Conservation (phyloP, 1,284 basidiomycete species). For the Wallemia mellicola region DNA sequence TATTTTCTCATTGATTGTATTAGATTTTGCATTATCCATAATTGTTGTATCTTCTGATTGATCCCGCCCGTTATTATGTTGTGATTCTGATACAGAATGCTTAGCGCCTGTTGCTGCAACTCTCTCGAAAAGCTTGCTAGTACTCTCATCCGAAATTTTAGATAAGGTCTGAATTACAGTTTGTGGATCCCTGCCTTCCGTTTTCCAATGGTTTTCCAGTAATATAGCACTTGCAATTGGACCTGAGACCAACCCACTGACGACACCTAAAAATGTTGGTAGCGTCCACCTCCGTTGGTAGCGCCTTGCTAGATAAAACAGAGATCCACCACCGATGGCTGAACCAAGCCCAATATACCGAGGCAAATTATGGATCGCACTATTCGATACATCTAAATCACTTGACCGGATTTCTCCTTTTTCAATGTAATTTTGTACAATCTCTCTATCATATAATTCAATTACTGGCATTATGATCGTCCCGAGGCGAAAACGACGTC, state of each 20-base stretch:
- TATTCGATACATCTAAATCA: neutral
- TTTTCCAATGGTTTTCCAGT: neutral
- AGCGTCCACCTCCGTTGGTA: neutral
- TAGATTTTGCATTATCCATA: too few relatives aligned
- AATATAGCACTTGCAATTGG: neutral
- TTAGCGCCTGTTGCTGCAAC: neutral
- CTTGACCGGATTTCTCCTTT: neutral
- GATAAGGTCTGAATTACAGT: neutral
- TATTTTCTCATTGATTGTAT: neutral
- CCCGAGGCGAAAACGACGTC: too few relatives aligned
- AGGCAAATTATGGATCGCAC: neutral
- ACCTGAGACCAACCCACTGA: neutral
- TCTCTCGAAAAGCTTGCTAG: neutral
- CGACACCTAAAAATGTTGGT: neutral
- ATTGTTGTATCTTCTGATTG: neutral
- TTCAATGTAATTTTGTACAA: neutral
- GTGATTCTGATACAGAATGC: too few relatives aligned
- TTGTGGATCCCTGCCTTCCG: neutral
- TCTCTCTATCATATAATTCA: neutral
- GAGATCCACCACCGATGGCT: neutral
- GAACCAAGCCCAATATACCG: neutral
- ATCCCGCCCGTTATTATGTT: too few relatives aligned
- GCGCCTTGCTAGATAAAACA: neutral
- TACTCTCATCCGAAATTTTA: neutral
- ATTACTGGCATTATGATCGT: too few relatives aligned